Evolutionary conservation across 108 stramenopile genomes (phyloP), one percentile per base, ranked within the genome.

Genomic region (Cyclostephanos tholiformis): DNA sequence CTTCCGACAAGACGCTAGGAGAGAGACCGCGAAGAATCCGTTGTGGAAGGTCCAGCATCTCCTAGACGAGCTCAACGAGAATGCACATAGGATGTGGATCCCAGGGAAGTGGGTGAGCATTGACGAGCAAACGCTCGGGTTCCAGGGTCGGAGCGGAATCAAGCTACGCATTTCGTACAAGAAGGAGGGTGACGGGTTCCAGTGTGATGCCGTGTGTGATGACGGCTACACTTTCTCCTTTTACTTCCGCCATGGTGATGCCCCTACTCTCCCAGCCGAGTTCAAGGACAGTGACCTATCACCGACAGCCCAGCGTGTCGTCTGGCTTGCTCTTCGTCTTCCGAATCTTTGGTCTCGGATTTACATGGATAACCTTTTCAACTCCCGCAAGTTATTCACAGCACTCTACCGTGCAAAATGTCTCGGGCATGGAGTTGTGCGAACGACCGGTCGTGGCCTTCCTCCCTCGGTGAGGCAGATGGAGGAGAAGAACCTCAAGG

Each of bases 111-210:
- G 20, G 30, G 66, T 75, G 1, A 10, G 56, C 19, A 23, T 60
- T 67, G 78, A 79, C 61, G 72, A 79, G 67, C 71, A 74, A 50
- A 79, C 72, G 6, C 57, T 73, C 36, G 71, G 71, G 6, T 78
- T 78, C 43, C 43, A 79, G 50, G 78, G 65, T 26, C 53, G 66
- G 1, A 61, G 64, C 69, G 49, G 50, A 12, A 53, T 72, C 32
- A 66, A 65, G 29, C 65, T 59, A 6, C 9, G 65, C 2, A 79
- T 79, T 10, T 57, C 72, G 0, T 79, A 73, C 78, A 73, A 79
- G 43, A 68, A 43, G 52, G 72, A 79, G 59, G 78, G 72, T 41
- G 71, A 79, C 65, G 78, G 78, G 0, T 79, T 67, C 57, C 65
- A 73, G n/a, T 69, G 69, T 6, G 72, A 72, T 51, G 72, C 57